A percentile compares a stretch with the other conserved stretches of the same genome.
Conservation (phyloP, 441 rosid species). For the Syzygium syzygioides region DNA sequence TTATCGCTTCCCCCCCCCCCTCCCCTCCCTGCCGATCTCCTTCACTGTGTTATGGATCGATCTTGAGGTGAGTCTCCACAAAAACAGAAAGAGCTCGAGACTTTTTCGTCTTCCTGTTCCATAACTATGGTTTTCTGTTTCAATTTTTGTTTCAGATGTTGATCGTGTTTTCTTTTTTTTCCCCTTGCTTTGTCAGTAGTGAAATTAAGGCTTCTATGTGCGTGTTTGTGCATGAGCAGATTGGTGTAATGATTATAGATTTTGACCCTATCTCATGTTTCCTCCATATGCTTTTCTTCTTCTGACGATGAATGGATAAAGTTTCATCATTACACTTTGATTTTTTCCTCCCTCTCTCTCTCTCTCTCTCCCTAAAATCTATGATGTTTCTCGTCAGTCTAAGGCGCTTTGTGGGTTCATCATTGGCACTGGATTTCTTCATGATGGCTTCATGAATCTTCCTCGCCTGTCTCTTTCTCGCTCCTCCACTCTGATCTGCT, state of each 20-base stretch:
- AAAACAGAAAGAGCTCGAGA: background rate
- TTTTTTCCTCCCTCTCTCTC: background rate
- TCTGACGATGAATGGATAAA: constrained; percentile 25
- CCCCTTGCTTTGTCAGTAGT: background rate
- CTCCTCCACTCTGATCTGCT: background rate
- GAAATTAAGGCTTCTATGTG: constrained; percentile 7
- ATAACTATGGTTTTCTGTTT: background rate
- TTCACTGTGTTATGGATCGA: background rate
- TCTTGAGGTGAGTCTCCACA: constrained; percentile 14
- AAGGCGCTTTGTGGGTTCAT: constrained; percentile 14
- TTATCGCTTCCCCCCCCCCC: constrained; percentile 25
- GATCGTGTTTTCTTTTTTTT: background rate
- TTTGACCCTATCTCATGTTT: constrained; percentile 28
- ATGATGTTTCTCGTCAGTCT: constrained; percentile 28
- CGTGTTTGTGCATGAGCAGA: constrained; percentile 35
- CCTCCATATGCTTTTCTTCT: background rate
- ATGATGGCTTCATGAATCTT: constrained; percentile 47
- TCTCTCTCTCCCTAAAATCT: constrained; percentile 15
- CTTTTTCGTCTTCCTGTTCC: background rate
- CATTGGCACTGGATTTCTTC: constrained; percentile 33
- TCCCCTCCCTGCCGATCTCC: background rate
- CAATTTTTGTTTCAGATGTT: background rate
- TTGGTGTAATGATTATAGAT: constrained; percentile 61
- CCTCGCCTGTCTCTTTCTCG: constrained; percentile 32
- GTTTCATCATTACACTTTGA: constrained; percentile 37